These are phyloP conservation scores for Colletotrichum lentis DNA, from an alignment of 2,329 filamentous ascomycete genomes.

Conservation along the genomic window DNA sequence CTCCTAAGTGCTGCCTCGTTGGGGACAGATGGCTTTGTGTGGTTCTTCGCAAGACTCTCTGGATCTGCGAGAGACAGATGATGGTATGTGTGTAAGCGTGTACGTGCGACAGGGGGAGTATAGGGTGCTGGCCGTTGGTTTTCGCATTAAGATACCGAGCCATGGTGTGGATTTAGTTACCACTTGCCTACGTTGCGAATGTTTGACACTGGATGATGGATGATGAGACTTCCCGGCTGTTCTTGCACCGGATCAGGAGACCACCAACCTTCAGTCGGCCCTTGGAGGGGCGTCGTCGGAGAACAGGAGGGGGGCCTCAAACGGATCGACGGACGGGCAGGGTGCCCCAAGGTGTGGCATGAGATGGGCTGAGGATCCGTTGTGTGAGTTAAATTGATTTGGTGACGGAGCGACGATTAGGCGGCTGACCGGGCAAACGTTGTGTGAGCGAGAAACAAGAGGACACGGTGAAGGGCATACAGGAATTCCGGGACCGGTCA, in stretches of 20 bases:
- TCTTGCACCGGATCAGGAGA: background rate
- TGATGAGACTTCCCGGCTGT: constrained; percentile 5
- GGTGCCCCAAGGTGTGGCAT: background rate
- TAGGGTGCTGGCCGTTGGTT: background rate
- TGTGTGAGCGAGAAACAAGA: constrained; percentile 11
- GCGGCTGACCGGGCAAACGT: constrained; percentile 15
- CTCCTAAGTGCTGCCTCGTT: constrained; percentile 5
- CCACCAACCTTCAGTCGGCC: background rate
- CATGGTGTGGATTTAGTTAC: background rate
- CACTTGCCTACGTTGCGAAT: background rate
- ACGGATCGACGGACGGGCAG: background rate
- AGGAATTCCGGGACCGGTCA: background rate
- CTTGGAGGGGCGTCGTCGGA: background rate
- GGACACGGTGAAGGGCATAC: background rate
- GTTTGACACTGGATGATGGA: background rate
- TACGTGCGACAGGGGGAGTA: background rate
- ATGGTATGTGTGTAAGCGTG: background rate
- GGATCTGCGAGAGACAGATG: background rate
- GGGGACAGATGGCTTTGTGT: background rate
- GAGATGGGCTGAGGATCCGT: background rate
- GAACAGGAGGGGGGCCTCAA: background rate
- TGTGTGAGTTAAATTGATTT: background rate
- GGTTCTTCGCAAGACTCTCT: background rate
- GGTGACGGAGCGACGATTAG: constrained; percentile 12
- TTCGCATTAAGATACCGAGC: background rate